Base-by-base conservation (phyloP, 129 eudicot genomes). In the Flaveria robusta region DNA sequence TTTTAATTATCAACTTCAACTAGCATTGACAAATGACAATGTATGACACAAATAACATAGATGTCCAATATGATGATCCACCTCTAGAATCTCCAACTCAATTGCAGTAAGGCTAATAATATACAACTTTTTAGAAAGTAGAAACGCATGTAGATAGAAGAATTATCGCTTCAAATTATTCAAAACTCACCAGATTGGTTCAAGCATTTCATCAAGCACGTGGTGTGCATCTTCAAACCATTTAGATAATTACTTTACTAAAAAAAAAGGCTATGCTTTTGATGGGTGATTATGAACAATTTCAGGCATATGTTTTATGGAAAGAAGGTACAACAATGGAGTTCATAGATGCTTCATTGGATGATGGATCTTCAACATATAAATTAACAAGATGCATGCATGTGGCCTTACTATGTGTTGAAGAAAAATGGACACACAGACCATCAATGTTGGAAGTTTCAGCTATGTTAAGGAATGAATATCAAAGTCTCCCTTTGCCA, bases 371-470 rank as follows among this genome's bases (percentile, higher is more conserved):
- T 77, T 77, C 49, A 68, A 55, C 66, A 39, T 77, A 42, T 67
- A 77, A 77, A 22, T 39, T 68, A 41, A 54, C 8, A 24, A 77
- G 75, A 67, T 77, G 75, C 68, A 77, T 77, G 46, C 68, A 77
- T 1, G 75, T 77, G 9, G 81, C 81, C 4, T 22, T 77, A 34
- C 69, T 77, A 22, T 54, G 81, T 42, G 81, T 77, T 12, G 59
- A 77, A 41, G 81, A 77, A 19, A 68, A 68, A 41, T 77, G 75
- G 75, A 46, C n/a, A 68, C 59, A 77, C 2, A 77, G 75, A 45
- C 81, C 81, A 67, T 67, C 68, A 6, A 58, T 77, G 68, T 68
- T 77, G 59, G 75, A 77, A 67, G 75, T 77, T 56, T 68, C 81
- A 55, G 49, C 68, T 15, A 77, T 77, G 59, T n/a, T 77, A 41